These are phyloP conservation scores for Ormosia emarginata DNA, from an alignment of 306 rosid species.

Conservation along the genomic window DNA sequence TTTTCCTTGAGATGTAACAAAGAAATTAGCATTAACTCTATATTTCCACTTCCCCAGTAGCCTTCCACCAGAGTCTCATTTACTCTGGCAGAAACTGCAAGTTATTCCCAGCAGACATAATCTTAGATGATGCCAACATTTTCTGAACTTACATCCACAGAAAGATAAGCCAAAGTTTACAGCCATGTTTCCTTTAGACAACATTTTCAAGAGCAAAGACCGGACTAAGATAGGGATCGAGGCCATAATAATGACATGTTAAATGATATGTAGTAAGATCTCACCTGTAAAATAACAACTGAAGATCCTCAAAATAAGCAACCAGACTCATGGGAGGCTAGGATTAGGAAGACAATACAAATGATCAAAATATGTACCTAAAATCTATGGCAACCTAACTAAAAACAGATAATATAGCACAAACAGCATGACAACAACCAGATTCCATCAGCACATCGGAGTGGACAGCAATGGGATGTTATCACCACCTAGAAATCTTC, in stretches of 20 bases:
- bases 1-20: too few relatives aligned
- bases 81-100: background rate
- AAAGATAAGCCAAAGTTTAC: background rate
- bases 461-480: slow-evolving; percentile 2
- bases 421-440: background rate
- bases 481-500: background rate
- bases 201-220: background rate
- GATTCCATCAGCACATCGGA: background rate
- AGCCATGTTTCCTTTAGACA: background rate
- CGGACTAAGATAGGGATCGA: background rate
- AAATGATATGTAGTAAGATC: background rate
- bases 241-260: background rate
- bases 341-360: background rate
- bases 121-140: background rate
- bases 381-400: background rate
- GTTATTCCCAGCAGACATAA: too few relatives aligned
- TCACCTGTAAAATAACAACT: slow-evolving; percentile 15
- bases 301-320: slow-evolving; percentile 20
- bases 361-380: slow-evolving; percentile 11
- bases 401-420: background rate
- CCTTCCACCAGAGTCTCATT: background rate
- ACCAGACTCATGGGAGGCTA: slow-evolving; percentile 4
- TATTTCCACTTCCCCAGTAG: background rate
- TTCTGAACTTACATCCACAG: background rate
- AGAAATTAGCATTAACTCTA: too few relatives aligned